Base-by-base conservation (phyloP, 306 rosid genomes). In the Canavalia ensiformis region DNA sequence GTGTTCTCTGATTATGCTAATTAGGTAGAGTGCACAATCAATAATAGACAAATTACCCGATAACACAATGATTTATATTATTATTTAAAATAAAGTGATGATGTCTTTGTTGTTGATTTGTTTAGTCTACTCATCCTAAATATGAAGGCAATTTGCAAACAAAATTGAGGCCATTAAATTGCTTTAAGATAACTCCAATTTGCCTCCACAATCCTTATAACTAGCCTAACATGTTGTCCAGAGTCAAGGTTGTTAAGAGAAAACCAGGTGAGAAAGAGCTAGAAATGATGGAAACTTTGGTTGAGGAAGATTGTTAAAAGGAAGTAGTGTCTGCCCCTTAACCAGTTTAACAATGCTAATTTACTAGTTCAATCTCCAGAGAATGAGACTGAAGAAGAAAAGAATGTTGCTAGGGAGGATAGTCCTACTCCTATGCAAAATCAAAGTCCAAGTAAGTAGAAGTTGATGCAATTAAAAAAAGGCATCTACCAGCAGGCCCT, bases 231-330 rank as follows among this genome's bases (percentile, higher is more conserved):
- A 88, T 63, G 52, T 70, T 78, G 75, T 79, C 90, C 2, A 78
- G 73, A 77, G 90, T 75, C 64, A 87, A 85, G 84, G 82, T 77
- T 76, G 76, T 82, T 60, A 88, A 84, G 87, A 88, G 83, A 49
- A 83, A 82, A 72, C 84, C 90, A 12, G 84, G 82, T 35, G 93
- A 18, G 25, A 18, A 18, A 18, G 25, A 70, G 81, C 81, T 80
- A 79, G 90, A 90, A 82, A 81, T 72, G 74, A 82, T 79, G 84
- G 89, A 81, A 67, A 75, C 80, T 69, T 83, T 68, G 58, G 67
- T 76, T 58, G 94, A 78, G 73, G 90, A 73, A 72, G 82, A 77
- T 55, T 77, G 80, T 41, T 82, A 63, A 35, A 68, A 62, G 62
- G 82, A 81, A 71, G 85, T 68, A 67, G 2, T 46, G 72, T 12